phyloP scores from a whole-genome alignment of 108 stramenopile genomes.

The Conticribra weissflogii region DNA sequence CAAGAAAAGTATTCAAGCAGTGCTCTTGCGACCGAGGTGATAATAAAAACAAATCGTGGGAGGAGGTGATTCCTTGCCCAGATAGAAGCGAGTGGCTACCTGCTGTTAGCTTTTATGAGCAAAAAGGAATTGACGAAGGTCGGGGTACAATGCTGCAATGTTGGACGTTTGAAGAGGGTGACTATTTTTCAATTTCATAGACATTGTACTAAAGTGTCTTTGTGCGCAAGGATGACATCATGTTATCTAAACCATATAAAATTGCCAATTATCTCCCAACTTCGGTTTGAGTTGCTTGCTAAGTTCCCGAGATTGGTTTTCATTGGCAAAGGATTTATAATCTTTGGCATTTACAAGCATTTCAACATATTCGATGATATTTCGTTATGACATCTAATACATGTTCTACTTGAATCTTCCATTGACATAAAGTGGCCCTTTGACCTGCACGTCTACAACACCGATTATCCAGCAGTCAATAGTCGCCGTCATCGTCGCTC shows the following conservation, averaged over 20 bases:
- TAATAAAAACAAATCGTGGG: slow-evolving; percentile 21
- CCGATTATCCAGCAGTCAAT: not conserved
- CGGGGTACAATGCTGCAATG: slow-evolving; percentile 53
- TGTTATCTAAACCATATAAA: too few species aligned
- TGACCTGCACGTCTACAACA: not conserved
- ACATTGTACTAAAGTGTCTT: not conserved
- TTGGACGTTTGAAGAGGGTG: slow-evolving; percentile 35
- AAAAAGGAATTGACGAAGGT: slow-evolving; percentile 73
- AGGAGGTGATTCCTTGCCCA: slow-evolving; percentile 56
- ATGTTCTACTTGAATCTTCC: too few species aligned
- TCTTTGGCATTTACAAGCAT: too few species aligned
- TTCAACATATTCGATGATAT: too few species aligned
- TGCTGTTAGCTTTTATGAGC: slow-evolving; percentile 69
- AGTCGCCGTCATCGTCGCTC: not conserved
- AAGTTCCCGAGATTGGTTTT: too few species aligned
- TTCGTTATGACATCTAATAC: too few species aligned
- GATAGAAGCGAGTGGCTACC: slow-evolving; percentile 68
- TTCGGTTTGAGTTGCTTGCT: too few species aligned
- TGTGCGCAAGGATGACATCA: not conserved
- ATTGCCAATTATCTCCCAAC: too few species aligned
- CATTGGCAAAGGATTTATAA: too few species aligned
- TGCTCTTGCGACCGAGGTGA: slow-evolving; percentile 9
- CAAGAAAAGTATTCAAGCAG: slow-evolving; percentile 42
- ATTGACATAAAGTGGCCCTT: too few species aligned
- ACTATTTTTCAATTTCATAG: too few species aligned